Percentiles rank a stretch among this genome's conserved stretches.
Conservation (phyloP, 2,329 filamentous ascomycete species). For the Aspergillaceae sp. region DNA sequence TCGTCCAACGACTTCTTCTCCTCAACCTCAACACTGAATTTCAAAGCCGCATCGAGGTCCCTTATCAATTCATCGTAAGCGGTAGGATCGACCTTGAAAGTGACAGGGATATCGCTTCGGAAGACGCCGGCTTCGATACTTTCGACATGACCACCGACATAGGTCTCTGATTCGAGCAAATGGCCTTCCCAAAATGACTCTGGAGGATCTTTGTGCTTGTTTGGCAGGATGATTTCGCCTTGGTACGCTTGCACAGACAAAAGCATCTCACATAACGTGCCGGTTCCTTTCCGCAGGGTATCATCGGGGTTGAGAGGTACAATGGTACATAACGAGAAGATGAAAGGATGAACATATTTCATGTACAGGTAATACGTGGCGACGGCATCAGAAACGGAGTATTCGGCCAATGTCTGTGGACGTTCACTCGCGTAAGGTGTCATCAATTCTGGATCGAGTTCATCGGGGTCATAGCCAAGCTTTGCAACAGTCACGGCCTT, state of each 20-base stretch:
- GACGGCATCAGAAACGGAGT: constrained; percentile 97
- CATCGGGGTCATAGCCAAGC: constrained; percentile 94
- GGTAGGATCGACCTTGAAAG: constrained; percentile 80
- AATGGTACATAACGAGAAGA: constrained; percentile 97
- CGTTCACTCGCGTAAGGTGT: constrained; percentile 77
- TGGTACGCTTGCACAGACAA: constrained; percentile 97
- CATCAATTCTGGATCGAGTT: constrained; percentile 96
- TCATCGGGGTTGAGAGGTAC: constrained; percentile 88
- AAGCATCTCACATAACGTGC: constrained; percentile 98
- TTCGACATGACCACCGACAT: constrained; percentile 96
- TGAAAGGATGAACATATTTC: constrained; percentile 99
- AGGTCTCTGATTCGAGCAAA: constrained; percentile 91
- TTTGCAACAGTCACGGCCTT: constrained; percentile 98
- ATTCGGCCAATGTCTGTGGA: constrained; percentile 90
- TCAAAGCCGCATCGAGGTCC: constrained; percentile 80
- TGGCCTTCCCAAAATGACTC: constrained; percentile 97
- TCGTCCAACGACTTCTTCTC: constrained; percentile 75
- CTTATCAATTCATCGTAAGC: constrained; percentile 81
- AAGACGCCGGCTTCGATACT: constrained; percentile 99
- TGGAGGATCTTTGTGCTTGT: constrained; percentile 85
- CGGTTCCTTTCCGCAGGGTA: constrained; percentile 86
- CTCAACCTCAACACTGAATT: constrained; percentile 77
- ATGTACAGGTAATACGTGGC: constrained; percentile 99
- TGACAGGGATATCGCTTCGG: constrained; percentile 85
- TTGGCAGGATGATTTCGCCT: constrained; percentile 83